Evolutionary conservation across 148 eudicot genomes (phyloP), one percentile per base, ranked within the genome.

Genomic region (Rhododendron vialii): DNA sequence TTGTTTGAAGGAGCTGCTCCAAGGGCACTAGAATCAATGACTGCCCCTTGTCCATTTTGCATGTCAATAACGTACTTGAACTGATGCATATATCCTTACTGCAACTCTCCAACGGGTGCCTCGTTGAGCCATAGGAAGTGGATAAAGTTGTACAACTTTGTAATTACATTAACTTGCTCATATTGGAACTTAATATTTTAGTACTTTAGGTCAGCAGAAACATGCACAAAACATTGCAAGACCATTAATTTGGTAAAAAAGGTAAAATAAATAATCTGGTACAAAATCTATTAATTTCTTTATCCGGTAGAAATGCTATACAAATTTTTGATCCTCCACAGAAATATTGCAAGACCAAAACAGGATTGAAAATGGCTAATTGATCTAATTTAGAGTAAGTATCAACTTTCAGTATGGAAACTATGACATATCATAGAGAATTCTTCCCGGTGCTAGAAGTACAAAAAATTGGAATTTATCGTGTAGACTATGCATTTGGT

Each of bases 51-150:
- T 55, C 85, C 51, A 41, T n/a, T 38, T 30, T 17, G 5, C n/a
- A 41, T 38, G 24, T 45, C 13, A 12, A 24, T 38, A 7, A 15
- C n/a, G 76, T n/a, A 61, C 17, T 26, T 36, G 30, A 24, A 14
- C 57, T 45, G 8, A 18, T 11, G 18, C 43, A 1, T 26, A 26
- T 26, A 79, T 26, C 75, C 85, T 93, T 92, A 95, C 86, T 89
- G 94, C 91, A 95, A 87, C 91, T 95, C 98, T 78, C 98, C 98
- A 35, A 95, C 96, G 5, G 98, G 98, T 30, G 98, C 98, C 86
- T 95, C 98, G 48, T 95, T 95, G 85, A 93, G 93, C 96, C 95
- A 95, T 82, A 95, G 88, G 92, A 92, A 95, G 87, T 95, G 96
- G 86, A 93, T 92, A 86, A 95, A 95, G 82, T 92, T 94, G 22